phyloP scores from a whole-genome alignment of 805 yeast genomes.

The Candida namnaoensis region DNA sequence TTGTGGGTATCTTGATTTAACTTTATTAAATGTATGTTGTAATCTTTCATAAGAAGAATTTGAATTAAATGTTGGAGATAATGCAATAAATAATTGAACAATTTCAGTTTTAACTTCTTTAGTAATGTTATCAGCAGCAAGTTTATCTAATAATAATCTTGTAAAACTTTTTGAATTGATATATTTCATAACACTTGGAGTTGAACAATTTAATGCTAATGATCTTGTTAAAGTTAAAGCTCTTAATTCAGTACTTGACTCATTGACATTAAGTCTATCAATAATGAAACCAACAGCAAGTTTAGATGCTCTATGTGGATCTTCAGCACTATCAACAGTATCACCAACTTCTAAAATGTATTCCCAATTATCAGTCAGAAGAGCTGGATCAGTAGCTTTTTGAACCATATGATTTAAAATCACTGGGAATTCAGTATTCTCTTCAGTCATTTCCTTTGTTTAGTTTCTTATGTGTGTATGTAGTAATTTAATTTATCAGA shows the following conservation, averaged over 20 bases:
- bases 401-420: not conserved
- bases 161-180: constrained; percentile 34
- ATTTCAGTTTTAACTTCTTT: constrained; percentile 55
- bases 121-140: constrained; percentile 51
- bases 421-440: not conserved
- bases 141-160: constrained; percentile 35
- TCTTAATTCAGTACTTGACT: constrained; percentile 44
- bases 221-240: constrained; percentile 35
- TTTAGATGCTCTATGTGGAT: constrained; percentile 35
- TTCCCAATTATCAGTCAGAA: constrained; percentile 47
- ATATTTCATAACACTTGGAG: constrained; percentile 33
- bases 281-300: constrained; percentile 33
- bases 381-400: constrained; percentile 41
- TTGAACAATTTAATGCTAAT: constrained; percentile 50
- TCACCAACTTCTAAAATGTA: constrained; percentile 43
- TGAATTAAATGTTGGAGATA: constrained; percentile 50
- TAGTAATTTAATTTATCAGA: no score
- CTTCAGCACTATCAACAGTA: constrained; percentile 29
- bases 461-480: no score
- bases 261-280: constrained; percentile 30
- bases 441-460: not conserved
- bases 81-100: constrained; percentile 59
- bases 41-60: constrained; percentile 76
- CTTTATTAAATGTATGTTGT: constrained; percentile 46
- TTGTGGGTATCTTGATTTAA: constrained; percentile 33